phyloP scores from a whole-genome alignment of 345 rosid species.

The Populus simonii region DNA sequence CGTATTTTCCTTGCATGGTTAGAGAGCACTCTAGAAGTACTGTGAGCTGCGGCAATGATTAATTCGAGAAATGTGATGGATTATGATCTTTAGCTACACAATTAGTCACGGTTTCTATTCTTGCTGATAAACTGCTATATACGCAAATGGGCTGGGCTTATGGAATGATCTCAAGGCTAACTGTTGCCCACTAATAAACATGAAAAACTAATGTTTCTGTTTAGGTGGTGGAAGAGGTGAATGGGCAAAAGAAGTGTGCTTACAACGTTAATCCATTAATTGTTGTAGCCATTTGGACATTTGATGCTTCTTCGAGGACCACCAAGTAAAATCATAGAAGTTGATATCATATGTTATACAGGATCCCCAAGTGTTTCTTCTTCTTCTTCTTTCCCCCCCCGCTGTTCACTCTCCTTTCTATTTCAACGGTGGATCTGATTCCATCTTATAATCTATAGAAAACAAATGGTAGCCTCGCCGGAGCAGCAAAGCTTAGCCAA shows the following conservation, averaged over 20 bases:
- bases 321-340: no score
- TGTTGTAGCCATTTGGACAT: no score
- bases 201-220: not conserved
- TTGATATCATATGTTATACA: no score
- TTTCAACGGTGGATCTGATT: not conserved
- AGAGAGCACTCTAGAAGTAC: conserved; percentile 33
- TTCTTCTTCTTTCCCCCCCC: no score
- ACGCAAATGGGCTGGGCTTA: not conserved
- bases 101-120: not conserved
- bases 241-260: not conserved
- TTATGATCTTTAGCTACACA: conserved; percentile 15
- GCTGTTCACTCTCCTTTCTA: not conserved
- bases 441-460: no score
- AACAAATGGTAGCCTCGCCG: no score
- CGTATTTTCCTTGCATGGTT: conserved; percentile 17
- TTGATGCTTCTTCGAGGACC: no score
- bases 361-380: no score
- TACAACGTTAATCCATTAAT: no score
- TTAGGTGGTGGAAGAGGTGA: not conserved
- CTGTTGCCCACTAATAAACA: not conserved
- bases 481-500: no score
- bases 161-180: not conserved
- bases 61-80: conserved; percentile 14
- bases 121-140: not conserved
- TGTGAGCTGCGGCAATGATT: conserved; percentile 28